Evolutionary conservation across 768 basidiomycete species (phyloP).

Genomic region (Cystofilobasidium macerans): DNA sequence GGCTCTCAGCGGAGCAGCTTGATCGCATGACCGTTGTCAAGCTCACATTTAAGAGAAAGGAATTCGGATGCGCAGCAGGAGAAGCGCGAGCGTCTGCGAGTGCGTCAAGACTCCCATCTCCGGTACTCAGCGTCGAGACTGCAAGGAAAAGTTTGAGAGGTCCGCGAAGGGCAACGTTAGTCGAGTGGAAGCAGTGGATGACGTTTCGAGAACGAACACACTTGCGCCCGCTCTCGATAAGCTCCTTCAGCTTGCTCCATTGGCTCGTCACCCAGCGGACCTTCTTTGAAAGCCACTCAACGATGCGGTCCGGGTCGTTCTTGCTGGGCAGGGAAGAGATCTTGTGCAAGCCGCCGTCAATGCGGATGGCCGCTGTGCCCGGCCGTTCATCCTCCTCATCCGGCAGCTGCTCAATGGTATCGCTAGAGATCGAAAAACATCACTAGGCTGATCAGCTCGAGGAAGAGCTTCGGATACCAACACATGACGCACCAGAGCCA

Average conservation of each 20-base stretch:
- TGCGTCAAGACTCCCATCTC: neutral
- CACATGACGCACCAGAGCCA: neutral
- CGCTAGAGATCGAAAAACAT: neutral
- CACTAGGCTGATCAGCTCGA: too few relatives aligned
- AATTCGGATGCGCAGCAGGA: too few relatives aligned
- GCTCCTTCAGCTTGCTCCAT: neutral
- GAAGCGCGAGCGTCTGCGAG: too few relatives aligned
- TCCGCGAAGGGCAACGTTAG: neutral
- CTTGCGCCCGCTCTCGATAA: neutral
- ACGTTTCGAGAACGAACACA: neutral
- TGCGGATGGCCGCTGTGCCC: neutral
- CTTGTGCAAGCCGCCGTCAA: neutral
- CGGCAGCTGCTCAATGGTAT: neutral
- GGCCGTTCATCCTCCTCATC: neutral
- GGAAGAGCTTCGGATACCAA: neutral
- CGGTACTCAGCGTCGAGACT: neutral
- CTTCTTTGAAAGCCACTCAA: constrained; percentile 73
- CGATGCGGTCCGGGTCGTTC: constrained; percentile 77
- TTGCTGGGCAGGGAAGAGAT: neutral
- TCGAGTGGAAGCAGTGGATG: too few relatives aligned
- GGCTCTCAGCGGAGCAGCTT: neutral
- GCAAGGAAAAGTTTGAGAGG: neutral
- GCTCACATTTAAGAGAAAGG: too few relatives aligned
- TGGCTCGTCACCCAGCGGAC: neutral
- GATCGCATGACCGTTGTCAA: neutral